Evolutionary conservation across 108 stramenopile genomes (phyloP).

Genomic region (Thalassiosira profunda): DNA sequence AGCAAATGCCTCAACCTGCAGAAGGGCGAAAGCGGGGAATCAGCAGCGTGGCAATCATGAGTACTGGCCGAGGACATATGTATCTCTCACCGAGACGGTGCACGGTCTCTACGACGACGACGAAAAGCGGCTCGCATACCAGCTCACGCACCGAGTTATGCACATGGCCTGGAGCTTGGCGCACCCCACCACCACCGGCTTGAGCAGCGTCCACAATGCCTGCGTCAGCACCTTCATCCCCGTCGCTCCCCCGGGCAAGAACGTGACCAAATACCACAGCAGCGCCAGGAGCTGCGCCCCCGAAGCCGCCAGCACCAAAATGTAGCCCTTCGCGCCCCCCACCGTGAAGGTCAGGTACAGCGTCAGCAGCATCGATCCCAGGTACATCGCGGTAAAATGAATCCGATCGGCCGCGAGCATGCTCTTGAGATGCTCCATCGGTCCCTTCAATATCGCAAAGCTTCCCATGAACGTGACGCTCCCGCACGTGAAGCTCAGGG

Average conservation of each 20-base stretch:
- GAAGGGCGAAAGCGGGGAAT: too few relatives aligned
- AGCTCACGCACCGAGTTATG: conserved; percentile 58
- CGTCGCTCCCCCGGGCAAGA: conserved; percentile 87
- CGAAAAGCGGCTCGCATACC: conserved; percentile 54
- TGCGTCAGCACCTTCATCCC: conserved; percentile 74
- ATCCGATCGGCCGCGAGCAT: conserved; percentile 80
- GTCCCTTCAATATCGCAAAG: conserved; percentile 92
- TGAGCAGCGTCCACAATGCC: conserved; percentile 73
- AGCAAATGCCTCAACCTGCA: too few relatives aligned
- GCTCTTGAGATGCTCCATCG: conserved; percentile 73
- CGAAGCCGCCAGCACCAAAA: conserved; percentile 66
- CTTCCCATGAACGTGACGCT: conserved; percentile 91
- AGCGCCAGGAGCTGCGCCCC: conserved; percentile 79
- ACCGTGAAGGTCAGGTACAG: conserved; percentile 77
- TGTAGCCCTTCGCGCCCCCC: conserved; percentile 84
- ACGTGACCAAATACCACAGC: conserved; percentile 92
- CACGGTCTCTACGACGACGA: conserved; percentile 16
- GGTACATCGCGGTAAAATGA: conserved; percentile 79
- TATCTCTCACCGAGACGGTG: too few relatives aligned
- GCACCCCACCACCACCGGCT: conserved; percentile 73
- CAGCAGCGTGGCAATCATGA: too few relatives aligned
- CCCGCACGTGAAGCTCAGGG: conserved; percentile 93
- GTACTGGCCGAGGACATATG: too few relatives aligned
- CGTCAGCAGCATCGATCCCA: conserved; percentile 80
- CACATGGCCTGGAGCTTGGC: conserved; percentile 71